A percentile compares a stretch with the other conserved stretches of the same genome.
Evolutionary conservation across 1,284 basidiomycete species (phyloP).

Genomic region (Ustilago xerochloae): DNA sequence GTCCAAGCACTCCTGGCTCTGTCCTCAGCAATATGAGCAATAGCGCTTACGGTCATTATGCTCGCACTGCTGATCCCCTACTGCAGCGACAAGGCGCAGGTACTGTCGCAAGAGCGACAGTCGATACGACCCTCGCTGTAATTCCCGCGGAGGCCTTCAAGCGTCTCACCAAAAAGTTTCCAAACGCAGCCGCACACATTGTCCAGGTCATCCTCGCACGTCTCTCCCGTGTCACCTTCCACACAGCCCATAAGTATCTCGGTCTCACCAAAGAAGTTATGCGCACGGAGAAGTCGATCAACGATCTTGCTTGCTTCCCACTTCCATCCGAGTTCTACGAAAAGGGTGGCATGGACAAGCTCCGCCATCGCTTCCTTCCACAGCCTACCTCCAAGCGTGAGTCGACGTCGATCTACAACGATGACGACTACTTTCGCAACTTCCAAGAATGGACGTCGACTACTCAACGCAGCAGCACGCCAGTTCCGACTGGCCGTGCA

Average conservation of each 20-base stretch:
- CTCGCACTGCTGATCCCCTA: conserved; percentile 11
- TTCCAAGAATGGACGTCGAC: conserved; percentile 44
- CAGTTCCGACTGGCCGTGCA: conserved; percentile 13
- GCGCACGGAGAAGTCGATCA: conserved; percentile 94
- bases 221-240: conserved; percentile 95
- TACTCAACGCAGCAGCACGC: conserved; percentile 35
- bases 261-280: conserved; percentile 95
- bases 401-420: conserved; percentile 23
- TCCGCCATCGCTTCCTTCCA: conserved; percentile 80
- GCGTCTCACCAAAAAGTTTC: conserved; percentile 88
- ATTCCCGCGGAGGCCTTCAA: conserved; percentile 97
- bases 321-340: conserved; percentile 91
- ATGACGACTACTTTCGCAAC: conserved; percentile 54
- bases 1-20: conserved; percentile 55
- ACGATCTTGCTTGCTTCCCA: conserved; percentile 94
- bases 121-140: conserved; percentile 96
- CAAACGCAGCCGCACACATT: conserved; percentile 95
- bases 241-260: conserved; percentile 92
- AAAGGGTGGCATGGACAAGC: conserved; percentile 86
- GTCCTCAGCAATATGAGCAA: conserved; percentile 50
- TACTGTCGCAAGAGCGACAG: conserved; percentile 84
- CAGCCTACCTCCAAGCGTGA: conserved; percentile 41
- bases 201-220: conserved; percentile 96
- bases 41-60: conserved; percentile 30
- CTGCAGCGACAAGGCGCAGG: conserved; percentile 49